Evolutionary conservation across 257 asterid species (phyloP), one percentile per base, ranked within the genome.

Genomic region (Forsythia viridissima): DNA sequence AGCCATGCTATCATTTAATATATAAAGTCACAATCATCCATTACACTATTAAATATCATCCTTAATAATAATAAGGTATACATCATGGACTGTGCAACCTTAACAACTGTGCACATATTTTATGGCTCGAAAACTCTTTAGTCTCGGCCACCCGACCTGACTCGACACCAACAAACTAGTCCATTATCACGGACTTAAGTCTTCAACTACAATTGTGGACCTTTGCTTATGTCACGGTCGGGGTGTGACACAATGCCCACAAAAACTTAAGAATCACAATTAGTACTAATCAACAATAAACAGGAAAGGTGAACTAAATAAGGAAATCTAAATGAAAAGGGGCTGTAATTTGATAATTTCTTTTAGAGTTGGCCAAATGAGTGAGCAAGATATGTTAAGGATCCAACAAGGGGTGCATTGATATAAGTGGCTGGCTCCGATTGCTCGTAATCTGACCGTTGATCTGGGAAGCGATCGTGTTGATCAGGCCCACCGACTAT

Each of bases 371-470:
- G 99, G 76, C 97, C 97, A 70, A 85, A 93, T 4, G 99, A 96
- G 91, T 96, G 99, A 4, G 99, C 97, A 41, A 96, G 88, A 71
- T 96, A 93, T 4, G 95, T 84, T 78, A 96, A 83, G 7, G 98
- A 72, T 44, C 99, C 99, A 48, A 96, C 98, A 3, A 96, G 87
- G 5, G 97, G 98, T 18, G 99, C 99, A 46, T 96, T 96, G 70
- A 93, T 94, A 83, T 96, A 96, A 3, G 99, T 96, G 13, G 99
- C 94, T 0, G 99, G 98, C 74, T 96, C 99, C 0, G 99, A 93
- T 75, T 92, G 98, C 89, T 92, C 97, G 44, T 96, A 96, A 75
- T 96, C 97, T 0, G 96, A 80, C 55, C 99, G 91, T 57, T 90
- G 82, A 70, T 96, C 98, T 0, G 97, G 97, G 88, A 96, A 93